Percentiles rank a stretch among this genome's conserved stretches.
Evolutionary conservation across 78 protist genomes (phyloP).

Genomic region (Dictyostelium citrinum): DNA sequence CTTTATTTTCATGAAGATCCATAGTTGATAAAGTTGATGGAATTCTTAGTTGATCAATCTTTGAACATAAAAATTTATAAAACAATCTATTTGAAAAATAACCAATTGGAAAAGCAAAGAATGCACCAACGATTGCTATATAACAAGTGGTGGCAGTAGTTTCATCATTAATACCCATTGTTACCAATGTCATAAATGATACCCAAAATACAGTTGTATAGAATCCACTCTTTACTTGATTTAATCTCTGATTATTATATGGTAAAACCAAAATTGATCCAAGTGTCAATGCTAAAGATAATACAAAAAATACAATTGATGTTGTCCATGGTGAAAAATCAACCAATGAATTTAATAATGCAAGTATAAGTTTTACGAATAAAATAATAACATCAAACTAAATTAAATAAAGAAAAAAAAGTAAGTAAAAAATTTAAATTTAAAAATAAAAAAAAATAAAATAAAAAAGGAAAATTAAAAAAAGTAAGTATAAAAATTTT

Average conservation of each 20-base stretch:
- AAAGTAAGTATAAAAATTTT: no score
- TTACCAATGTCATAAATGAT: slow-evolving; percentile 24
- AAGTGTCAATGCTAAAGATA: slow-evolving; percentile 3
- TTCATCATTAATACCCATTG: not conserved
- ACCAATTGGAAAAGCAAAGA: slow-evolving; percentile 34
- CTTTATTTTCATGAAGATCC: not conserved
- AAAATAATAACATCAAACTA: slow-evolving; percentile 59
- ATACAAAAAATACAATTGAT: slow-evolving; percentile 7
- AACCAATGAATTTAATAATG: slow-evolving; percentile 30
- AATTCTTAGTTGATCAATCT: not conserved
- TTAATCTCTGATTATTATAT: slow-evolving; percentile 44
- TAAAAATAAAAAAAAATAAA: not conserved
- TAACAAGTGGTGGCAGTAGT: slow-evolving; percentile 16
- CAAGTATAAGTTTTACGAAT: slow-evolving; percentile 25
- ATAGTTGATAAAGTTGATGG: not conserved
- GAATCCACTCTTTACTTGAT: slow-evolving; percentile 63
- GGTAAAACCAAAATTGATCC: slow-evolving; percentile 50
- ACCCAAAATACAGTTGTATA: slow-evolving; percentile 43
- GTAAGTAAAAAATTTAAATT: not conserved
- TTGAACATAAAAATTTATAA: not conserved
- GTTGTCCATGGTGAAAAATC: slow-evolving; percentile 27
- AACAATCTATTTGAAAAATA: not conserved
- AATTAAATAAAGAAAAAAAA: not conserved
- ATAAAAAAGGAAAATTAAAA: no score
- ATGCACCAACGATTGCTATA: slow-evolving; percentile 12